These are phyloP conservation scores for Fusarium solani-melongenae DNA, from an alignment of 2,329 filamentous ascomycete genomes.

Conservation along the genomic window DNA sequence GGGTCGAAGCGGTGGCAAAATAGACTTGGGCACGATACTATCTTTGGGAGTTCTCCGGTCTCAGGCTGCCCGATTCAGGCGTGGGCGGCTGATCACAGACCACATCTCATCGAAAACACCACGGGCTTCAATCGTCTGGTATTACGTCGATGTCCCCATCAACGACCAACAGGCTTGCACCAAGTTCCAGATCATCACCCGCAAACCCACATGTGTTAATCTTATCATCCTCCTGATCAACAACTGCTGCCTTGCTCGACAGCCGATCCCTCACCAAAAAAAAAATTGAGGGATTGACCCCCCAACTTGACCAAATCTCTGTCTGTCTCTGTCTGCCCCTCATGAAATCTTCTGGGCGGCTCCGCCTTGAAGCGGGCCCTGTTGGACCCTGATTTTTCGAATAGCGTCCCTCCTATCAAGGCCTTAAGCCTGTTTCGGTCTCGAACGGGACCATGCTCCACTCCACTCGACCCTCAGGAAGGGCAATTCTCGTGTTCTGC, in stretches of 20 bases:
- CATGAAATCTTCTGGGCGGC: constrained; percentile 7
- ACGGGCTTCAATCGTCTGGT: not conserved
- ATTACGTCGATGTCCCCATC: not conserved
- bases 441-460: not conserved
- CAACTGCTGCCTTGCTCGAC: not conserved
- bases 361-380: constrained; percentile 13
- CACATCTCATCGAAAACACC: constrained; percentile 4
- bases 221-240: not conserved
- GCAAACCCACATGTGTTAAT: constrained; percentile 10
- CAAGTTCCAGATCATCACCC: constrained; percentile 14
- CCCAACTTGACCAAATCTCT: not conserved
- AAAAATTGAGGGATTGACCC: not conserved
- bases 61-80: not conserved
- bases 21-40: not conserved
- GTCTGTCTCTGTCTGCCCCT: not conserved
- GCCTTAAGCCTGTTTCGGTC: not conserved
- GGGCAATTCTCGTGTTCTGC: not conserved
- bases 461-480: not conserved
- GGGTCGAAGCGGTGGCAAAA: constrained; percentile 10
- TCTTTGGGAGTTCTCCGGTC: not conserved
- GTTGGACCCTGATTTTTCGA: constrained; percentile 1
- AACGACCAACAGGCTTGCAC: constrained; percentile 5
- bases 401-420: not conserved
- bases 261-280: not conserved
- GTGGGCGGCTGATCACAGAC: not conserved